These are phyloP conservation scores for Panaeolus cyanescens DNA, from an alignment of 768 basidiomycete species.

Conservation along the genomic window DNA sequence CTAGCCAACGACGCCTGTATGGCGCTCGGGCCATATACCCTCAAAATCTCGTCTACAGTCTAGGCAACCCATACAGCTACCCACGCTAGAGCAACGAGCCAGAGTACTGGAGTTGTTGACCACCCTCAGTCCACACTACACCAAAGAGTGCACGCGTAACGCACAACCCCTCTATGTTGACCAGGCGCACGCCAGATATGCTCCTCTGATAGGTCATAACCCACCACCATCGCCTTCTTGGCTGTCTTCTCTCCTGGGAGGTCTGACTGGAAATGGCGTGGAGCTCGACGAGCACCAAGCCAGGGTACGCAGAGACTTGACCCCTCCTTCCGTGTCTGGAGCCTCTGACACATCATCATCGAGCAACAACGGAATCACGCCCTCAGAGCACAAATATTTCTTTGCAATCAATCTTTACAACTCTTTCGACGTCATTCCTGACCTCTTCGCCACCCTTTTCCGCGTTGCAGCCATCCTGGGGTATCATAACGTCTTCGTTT, in stretches of 20 bases:
- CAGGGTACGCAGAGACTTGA: conserved; percentile 36
- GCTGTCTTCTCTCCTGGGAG: conserved; percentile 54
- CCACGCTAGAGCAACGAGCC: conserved; percentile 80
- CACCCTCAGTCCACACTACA: conserved; percentile 88
- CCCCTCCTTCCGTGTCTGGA: conserved; percentile 12
- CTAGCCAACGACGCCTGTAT: conserved; percentile 42
- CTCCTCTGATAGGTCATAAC: conserved; percentile 78
- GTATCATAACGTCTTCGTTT: conserved; percentile 97
- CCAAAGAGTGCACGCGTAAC: conserved; percentile 85
- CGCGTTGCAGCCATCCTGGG: conserved; percentile 89
- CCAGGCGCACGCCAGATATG: conserved; percentile 86
- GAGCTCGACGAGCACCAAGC: conserved; percentile 38
- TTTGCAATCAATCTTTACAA: conserved; percentile 99
- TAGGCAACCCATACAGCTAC: conserved; percentile 68
- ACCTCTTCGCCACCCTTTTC: conserved; percentile 96
- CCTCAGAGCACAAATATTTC: conserved; percentile 92
- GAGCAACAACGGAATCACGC: conserved; percentile 7
- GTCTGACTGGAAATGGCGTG: conserved; percentile 18
- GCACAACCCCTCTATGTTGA: conserved; percentile 83
- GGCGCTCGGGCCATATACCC: conserved; percentile 57
- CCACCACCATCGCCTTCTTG: conserved; percentile 60
- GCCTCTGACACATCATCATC: background rate
- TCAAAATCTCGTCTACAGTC: conserved; percentile 52
- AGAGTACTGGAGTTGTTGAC: conserved; percentile 88
- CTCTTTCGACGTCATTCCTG: conserved; percentile 98